Evolutionary conservation across 257 asterid genomes (phyloP).

Genomic region (Nemophila menziesii): DNA sequence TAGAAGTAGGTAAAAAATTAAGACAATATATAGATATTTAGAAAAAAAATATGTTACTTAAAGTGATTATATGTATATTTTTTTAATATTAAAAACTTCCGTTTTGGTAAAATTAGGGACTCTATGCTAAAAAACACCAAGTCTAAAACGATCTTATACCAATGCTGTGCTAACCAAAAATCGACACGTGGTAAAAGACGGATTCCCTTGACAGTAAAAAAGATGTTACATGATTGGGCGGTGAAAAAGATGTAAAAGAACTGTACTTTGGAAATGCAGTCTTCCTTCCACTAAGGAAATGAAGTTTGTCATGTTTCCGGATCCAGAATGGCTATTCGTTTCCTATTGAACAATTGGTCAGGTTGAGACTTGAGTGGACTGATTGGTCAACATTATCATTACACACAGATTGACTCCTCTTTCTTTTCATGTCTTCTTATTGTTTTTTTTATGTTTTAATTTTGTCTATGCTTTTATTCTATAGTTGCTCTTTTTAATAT

Average conservation of each 20-base stretch:
- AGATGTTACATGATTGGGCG: too few relatives aligned
- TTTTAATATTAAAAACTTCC: too few relatives aligned
- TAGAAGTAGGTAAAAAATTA: too few relatives aligned
- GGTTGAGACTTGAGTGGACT: slow-evolving; percentile 60
- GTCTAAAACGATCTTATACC: too few relatives aligned
- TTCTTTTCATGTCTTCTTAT: slow-evolving; percentile 59
- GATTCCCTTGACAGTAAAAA: too few relatives aligned
- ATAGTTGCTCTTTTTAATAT: slow-evolving; percentile 10
- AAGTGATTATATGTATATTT: too few relatives aligned
- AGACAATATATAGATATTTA: too few relatives aligned
- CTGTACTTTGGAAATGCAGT: slow-evolving; percentile 43
- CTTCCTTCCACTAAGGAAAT: slow-evolving; percentile 47
- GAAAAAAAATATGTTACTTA: too few relatives aligned
- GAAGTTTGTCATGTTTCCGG: slow-evolving; percentile 36
- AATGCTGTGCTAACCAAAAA: too few relatives aligned
- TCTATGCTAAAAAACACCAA: too few relatives aligned
- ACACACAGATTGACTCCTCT: slow-evolving; percentile 48
- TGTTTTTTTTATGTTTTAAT: slow-evolving; percentile 26
- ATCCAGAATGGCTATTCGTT: slow-evolving; percentile 25
- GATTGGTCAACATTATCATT: slow-evolving; percentile 53
- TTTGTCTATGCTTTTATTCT: slow-evolving; percentile 14
- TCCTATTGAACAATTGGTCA: slow-evolving; percentile 30
- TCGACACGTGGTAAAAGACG: too few relatives aligned
- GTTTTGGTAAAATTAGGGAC: too few relatives aligned
- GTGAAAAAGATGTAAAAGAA: slow-evolving; percentile 30